Evolutionary conservation across 768 basidiomycete species (phyloP).

Genomic region (Leucocoprinus sp.): DNA sequence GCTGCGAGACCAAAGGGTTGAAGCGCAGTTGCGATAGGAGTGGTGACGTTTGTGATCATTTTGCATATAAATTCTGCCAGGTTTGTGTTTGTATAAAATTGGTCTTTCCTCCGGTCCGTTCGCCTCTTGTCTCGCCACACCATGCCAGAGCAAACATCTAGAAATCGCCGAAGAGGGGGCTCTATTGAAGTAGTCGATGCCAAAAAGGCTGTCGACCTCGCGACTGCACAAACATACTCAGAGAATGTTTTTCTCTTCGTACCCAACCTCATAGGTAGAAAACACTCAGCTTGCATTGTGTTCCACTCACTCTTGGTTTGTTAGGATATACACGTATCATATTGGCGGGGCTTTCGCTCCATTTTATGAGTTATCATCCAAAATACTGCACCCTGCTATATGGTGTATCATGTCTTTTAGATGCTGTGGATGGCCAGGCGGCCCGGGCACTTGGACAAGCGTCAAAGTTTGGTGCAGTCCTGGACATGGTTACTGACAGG

Average conservation of each 20-base stretch:
- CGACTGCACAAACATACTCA: slow-evolving; percentile 76
- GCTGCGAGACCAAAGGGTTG: no score
- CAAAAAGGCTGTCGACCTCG: slow-evolving; percentile 79
- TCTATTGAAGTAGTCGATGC: slow-evolving; percentile 74
- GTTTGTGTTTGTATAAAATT: slow-evolving; percentile 5
- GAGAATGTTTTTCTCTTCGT: slow-evolving; percentile 98
- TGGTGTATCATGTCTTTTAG: slow-evolving; percentile 83
- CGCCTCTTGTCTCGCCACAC: slow-evolving; percentile 6
- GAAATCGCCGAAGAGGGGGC: slow-evolving; percentile 34
- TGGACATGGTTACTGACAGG: slow-evolving; percentile 99
- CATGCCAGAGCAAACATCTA: slow-evolving; percentile 26
- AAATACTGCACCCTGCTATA: slow-evolving; percentile 88
- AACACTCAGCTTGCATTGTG: slow-evolving; percentile 10
- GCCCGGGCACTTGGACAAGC: slow-evolving; percentile 85
- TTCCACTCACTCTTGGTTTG: slow-evolving; percentile 10
- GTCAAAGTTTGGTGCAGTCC: slow-evolving; percentile 93
- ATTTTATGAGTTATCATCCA: slow-evolving; percentile 94
- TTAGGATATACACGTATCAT: slow-evolving; percentile 90
- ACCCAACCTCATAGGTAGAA: slow-evolving; percentile 92
- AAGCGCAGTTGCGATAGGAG: not conserved
- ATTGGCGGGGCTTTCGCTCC: slow-evolving; percentile 79
- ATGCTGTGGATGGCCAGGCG: slow-evolving; percentile 91
- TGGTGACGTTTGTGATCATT: slow-evolving; percentile 2
- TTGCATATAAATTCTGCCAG: slow-evolving; percentile 1
- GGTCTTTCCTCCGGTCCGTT: slow-evolving; percentile 6